Base-by-base conservation (phyloP, 148 eudicot species). In the Nepenthes mirabilis region DNA sequence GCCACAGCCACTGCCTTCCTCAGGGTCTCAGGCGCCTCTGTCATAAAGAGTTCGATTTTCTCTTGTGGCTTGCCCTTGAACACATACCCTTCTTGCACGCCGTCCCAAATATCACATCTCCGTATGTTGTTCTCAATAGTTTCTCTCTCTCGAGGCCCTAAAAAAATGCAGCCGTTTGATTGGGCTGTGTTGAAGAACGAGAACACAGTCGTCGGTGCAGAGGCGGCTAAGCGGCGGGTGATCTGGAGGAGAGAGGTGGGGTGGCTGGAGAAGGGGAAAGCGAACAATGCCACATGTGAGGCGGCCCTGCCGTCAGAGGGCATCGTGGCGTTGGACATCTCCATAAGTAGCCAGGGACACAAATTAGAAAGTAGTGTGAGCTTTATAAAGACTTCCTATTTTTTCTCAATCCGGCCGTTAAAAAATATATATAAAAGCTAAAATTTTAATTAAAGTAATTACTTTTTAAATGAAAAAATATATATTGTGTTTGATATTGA, bases 221-320 rank as follows among this genome's bases (percentile, higher is more conserved):
- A 60, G 51, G 66, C 47, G 9, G 80, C 77, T 1, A 75, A 55
- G 3, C 70, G 61, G 2, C 57, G 70, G 43, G 58, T 55, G 13
- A 75, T 75, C 53, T 40, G 52, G 12, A 72, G 63, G 23, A 79
- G 71, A 35, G 74, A 68, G 1, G 67, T 59, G 37, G 75, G 62
- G 58, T 79, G 83, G 14, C 77, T 59, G 52, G 73, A 75, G 54
- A 72, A 79, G 1, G 83, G 83, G 57, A 79, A 79, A 4, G 75
- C 73, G 7, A 64, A 47, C 11, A 68, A 80, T 2, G 72, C 80
- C 1, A 79, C 68, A 47, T 79, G 83, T 36, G 23, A 23, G 23
- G 23, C 23, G 23, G 23, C 23, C 23, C 23, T 23, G 23, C 23
- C 23, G 23, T 23, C 23, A 23, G 23, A 23, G 23, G 23, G 23